Base-by-base conservation (phyloP, 345 rosid genomes). In the Mercurialis annua region DNA sequence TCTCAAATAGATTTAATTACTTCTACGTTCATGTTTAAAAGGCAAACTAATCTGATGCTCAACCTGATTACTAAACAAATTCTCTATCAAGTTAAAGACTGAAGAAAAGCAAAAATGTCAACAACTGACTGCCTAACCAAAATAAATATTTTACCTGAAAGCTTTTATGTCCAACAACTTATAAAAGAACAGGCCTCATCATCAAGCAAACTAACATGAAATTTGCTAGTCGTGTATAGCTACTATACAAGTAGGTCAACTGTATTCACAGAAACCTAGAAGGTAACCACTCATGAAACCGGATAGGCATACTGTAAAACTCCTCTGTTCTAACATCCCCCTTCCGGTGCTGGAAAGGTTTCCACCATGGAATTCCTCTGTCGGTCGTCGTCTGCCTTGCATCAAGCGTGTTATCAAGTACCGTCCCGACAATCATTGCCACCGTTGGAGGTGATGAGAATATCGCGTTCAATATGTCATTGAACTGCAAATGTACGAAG, bases 331-430 rank as follows among this genome's bases (percentile, higher is more conserved):
- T 79, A 3, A 0, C 2, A 38, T 94, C 99, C 36, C 99, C 96
- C 2, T 77, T 36, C 73, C 86, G 75, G 68, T 68, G 75, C 78
- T 84, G 95, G 87, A 94, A 94, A 2, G 99, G 99, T 57, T 49
- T 74, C 99, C 96, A 94, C 99, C 99, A 94, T 7, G 80, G 76
- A 50, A 83, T 44, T 71, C 97, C 99, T 83, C 99, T 85, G 57
- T 85, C 99, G 0, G 27, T 44, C 5, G 23, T 46, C 0, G 74
- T 57, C 2, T 69, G 56, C 65, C 69, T 70, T 0, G 94, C 81
- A 0, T 89, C 91, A 0, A 94, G 82, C 0, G 95, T 91, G 85
- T 89, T 91, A 65, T 94, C 99, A 0, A 94, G 85, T 48, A 84
- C 20, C 2, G 86, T 81, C 20, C 88, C 99, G 0, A 94, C 33